Conservation (phyloP, 306 rosid genomes). For the Oemleria cerasiformis region DNA sequence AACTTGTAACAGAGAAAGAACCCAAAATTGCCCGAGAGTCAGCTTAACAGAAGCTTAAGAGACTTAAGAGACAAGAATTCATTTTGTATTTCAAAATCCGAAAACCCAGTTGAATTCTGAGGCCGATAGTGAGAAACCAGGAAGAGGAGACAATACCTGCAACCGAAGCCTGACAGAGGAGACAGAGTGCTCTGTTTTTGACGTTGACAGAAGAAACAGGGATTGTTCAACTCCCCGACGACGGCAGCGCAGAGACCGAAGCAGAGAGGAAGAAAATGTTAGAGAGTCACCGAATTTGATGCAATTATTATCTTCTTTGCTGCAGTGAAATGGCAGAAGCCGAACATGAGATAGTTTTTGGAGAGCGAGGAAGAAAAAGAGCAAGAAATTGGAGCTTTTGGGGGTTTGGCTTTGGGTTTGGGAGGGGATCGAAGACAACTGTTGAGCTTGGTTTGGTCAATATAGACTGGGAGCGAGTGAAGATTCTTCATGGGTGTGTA, state of each 20-base stretch:
- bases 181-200: slow-evolving; percentile 7
- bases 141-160: slow-evolving; percentile 10
- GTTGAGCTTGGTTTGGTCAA: not conserved
- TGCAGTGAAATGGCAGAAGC: not conserved
- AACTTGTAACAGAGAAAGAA: not conserved
- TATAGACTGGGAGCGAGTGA: not conserved
- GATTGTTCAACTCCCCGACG: not conserved
- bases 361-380: not conserved
- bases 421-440: not conserved
- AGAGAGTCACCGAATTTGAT: not conserved
- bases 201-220: not conserved
- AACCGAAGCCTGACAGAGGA: not conserved
- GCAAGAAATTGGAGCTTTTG: not conserved
- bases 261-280: not conserved
- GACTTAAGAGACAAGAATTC: not conserved
- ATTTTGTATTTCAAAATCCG: not conserved
- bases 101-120: not conserved
- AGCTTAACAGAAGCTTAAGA: too few relatives aligned
- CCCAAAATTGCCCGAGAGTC: too few relatives aligned
- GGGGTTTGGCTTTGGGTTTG: too few relatives aligned
- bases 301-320: not conserved
- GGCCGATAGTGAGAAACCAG: not conserved
- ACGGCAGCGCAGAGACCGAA: not conserved
- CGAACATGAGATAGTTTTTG: not conserved
- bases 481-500: not conserved